A percentile compares a stretch with the other conserved stretches of the same genome.
These are phyloP conservation scores for Caryopteris hybrid DNA, from an alignment of 305 asterid species.

Conservation along the genomic window DNA sequence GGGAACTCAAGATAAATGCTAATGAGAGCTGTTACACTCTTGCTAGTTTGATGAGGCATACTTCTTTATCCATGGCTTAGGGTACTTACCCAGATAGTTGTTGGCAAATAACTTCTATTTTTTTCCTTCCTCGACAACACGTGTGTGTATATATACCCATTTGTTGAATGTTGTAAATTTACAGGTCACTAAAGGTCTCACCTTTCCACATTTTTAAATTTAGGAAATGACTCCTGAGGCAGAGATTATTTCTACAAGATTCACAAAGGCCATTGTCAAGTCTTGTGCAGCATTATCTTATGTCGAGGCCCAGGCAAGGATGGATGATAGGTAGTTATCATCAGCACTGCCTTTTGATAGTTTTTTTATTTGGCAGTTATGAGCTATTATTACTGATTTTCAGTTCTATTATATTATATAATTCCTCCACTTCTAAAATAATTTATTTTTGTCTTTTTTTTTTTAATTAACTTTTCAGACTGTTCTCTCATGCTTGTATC, in stretches of 20 bases:
- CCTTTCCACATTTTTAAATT: slow-evolving; percentile 18
- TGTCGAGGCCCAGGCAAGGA: slow-evolving; percentile 99
- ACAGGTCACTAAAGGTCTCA: slow-evolving; percentile 1
- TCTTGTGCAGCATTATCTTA: slow-evolving; percentile 96
- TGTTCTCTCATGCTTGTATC: background rate
- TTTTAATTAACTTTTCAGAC: background rate
- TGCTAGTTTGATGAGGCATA: background rate
- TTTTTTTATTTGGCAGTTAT: background rate
- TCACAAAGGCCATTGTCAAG: slow-evolving; percentile 83
- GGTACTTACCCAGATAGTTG: background rate
- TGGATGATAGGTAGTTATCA: slow-evolving; percentile 85
- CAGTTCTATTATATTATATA: background rate
- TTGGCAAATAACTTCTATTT: background rate
- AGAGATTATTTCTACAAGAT: slow-evolving; percentile 78
- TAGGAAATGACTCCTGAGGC: slow-evolving; percentile 99
- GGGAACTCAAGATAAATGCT: background rate
- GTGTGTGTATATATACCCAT: background rate
- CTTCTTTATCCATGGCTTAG: background rate
- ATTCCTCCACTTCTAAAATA: background rate
- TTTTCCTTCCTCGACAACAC: background rate
- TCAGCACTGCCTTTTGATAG: background rate
- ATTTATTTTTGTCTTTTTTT: background rate
- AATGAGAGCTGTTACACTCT: background rate
- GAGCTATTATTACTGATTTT: background rate
- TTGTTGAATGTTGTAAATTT: slow-evolving; percentile 1